Evolutionary conservation across 331 rosid species (phyloP).

Genomic region (Pyracantha coccinea): DNA sequence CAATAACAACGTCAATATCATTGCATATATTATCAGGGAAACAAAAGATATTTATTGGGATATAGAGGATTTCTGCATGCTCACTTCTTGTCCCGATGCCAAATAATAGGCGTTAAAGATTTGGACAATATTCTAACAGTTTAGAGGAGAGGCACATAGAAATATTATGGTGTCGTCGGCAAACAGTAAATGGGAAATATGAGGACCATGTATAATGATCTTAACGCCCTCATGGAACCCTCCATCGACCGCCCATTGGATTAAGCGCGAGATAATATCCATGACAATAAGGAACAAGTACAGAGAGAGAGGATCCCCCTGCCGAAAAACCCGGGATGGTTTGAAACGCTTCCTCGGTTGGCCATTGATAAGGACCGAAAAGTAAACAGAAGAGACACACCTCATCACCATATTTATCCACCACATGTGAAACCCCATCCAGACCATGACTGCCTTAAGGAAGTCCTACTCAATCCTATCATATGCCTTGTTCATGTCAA

Average conservation of each 20-base stretch:
- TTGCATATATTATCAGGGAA: background rate
- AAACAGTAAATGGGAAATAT: no score
- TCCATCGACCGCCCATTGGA: fast-evolving
- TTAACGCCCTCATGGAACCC: background rate
- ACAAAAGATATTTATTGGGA: background rate
- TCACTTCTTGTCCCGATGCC: background rate
- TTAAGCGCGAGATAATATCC: fast-evolving
- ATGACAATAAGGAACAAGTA: background rate
- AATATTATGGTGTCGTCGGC: no score
- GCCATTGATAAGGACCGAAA: background rate
- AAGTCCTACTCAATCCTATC: background rate
- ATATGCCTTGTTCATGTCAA: no score
- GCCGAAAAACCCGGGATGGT: fast-evolving
- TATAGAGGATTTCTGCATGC: background rate
- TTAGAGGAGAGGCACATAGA: fast-evolving
- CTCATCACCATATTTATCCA: background rate
- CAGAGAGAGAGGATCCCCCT: fast-evolving
- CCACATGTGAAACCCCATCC: background rate
- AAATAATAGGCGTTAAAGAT: background rate
- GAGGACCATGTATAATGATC: background rate
- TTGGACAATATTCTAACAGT: background rate
- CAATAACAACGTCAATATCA: background rate
- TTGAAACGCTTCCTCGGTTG: background rate
- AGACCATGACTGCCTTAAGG: background rate
- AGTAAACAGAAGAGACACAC: background rate